Evolutionary conservation across 2,329 filamentous ascomycete genomes (phyloP).

Genomic region (Apiospora pterosperma): DNA sequence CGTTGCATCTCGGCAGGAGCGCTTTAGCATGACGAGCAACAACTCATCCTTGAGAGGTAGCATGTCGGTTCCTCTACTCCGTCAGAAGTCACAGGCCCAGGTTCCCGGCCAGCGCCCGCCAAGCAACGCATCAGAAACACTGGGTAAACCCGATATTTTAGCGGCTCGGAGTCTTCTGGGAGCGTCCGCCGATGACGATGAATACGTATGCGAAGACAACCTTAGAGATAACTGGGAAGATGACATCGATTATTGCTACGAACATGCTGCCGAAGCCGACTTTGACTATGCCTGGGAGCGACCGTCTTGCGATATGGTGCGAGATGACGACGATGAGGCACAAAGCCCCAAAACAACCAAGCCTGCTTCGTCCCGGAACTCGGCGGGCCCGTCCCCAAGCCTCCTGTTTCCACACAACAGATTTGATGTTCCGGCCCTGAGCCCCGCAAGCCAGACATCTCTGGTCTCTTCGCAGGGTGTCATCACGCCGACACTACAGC

Average conservation of each 20-base stretch:
- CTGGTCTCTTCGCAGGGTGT: conserved; percentile 38
- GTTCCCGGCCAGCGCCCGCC: conserved; percentile 24
- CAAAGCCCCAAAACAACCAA: not conserved
- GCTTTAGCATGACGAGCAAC: conserved; percentile 43
- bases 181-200: conserved; percentile 19
- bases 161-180: conserved; percentile 31
- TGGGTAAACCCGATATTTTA: conserved; percentile 41
- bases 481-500: conserved; percentile 37
- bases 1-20: conserved; percentile 27
- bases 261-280: conserved; percentile 64
- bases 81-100: conserved; percentile 38
- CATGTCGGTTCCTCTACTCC: conserved; percentile 52
- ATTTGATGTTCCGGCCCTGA: conserved; percentile 45
- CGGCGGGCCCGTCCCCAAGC: conserved; percentile 6
- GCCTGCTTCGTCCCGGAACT: not conserved
- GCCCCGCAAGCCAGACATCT: conserved; percentile 46
- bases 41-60: conserved; percentile 51
- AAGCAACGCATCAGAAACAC: conserved; percentile 51
- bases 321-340: conserved; percentile 21
- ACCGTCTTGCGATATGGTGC: conserved; percentile 46
- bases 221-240: conserved; percentile 59
- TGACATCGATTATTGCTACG: conserved; percentile 68
- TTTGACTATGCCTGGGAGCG: conserved; percentile 66
- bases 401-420: conserved; percentile 27
- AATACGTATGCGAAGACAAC: conserved; percentile 24